Conservation (phyloP, 345 rosid genomes). For the Balakata baccata region DNA sequence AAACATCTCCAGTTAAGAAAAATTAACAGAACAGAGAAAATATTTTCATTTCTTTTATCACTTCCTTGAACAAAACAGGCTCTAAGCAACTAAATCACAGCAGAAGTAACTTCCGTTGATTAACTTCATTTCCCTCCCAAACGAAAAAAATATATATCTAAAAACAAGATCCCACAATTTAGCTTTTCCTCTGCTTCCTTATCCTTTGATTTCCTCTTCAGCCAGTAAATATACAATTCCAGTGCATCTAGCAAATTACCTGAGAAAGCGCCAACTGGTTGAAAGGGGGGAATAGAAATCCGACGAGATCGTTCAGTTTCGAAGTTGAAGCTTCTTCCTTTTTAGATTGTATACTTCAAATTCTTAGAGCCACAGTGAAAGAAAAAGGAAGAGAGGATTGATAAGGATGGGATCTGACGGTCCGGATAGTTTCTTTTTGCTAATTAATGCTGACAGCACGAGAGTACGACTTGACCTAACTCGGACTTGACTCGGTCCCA, state of each 20-base stretch:
- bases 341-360: slow-evolving; percentile 2
- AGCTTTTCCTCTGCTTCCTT: not conserved
- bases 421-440: slow-evolving; percentile 16
- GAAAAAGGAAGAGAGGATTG: slow-evolving; percentile 15
- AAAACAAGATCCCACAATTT: not conserved
- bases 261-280: not conserved
- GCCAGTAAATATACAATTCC: slow-evolving; percentile 18
- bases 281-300: not conserved
- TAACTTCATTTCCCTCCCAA: slow-evolving; percentile 6
- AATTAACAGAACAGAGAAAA: not conserved
- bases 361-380: not conserved
- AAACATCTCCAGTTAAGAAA: not conserved
- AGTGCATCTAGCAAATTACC: slow-evolving; percentile 2
- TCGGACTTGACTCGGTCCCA: slow-evolving; percentile 28
- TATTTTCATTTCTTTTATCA: not conserved
- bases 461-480: slow-evolving; percentile 18
- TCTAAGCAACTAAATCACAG: not conserved
- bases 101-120: slow-evolving; percentile 1
- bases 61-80: not conserved
- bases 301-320: slow-evolving; percentile 14
- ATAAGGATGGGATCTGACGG: slow-evolving; percentile 25
- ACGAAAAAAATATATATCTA: not conserved
- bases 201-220: slow-evolving; percentile 11
- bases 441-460: slow-evolving; percentile 28
- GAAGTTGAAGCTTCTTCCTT: not conserved